Base-by-base conservation (phyloP, 306 rosid species). In the Oemleria cerasiformis region DNA sequence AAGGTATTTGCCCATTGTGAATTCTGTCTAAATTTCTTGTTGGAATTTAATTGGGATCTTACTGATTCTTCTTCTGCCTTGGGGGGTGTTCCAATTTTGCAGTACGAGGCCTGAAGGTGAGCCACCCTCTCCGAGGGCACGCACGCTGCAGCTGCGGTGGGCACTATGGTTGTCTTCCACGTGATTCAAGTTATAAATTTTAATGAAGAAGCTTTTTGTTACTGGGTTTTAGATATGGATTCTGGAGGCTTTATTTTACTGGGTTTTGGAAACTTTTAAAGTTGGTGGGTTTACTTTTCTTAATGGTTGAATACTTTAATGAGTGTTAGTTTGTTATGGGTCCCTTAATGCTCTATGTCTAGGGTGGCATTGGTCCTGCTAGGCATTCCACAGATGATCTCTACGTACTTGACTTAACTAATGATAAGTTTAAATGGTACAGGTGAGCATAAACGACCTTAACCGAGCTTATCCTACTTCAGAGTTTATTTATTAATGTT, bases 361-460 rank as follows among this genome's bases (percentile, higher is more conserved):
- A 95, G 99, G 99, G 99, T 47, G 99, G 99, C 81, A 95, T 95
- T 68, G 99, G 99, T 81, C 99, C 99, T n/a, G 96, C 99, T 8
- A 97, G 99, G 65, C 99, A 91, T 76, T 95, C 97, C 1, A 91
- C 97, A 0, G 99, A 95, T 71, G 99, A 95, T 85, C 85, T 95
- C 55, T 90, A 53, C 48, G 99, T 95, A 66, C 97, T 95, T 42
- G 99, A 92, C 83, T 60, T 95, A 84, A 65, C 93, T 71, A 95
- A 95, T 30, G 97, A 95, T 72, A 95, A 89, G 69, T 95, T 76
- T 80, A 95, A 92, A 85, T 95, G 99, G 99, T 97, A 95, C 77
- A 88, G 99, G 99, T 92, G 83, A 80, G 78, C 61, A 76, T 82
- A 70, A 58, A 59, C 75, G 71, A 17, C 54, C 8, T 5, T 50